These are phyloP conservation scores for Candolleomyces eurysporus DNA, from an alignment of 768 basidiomycete species.

Conservation along the genomic window DNA sequence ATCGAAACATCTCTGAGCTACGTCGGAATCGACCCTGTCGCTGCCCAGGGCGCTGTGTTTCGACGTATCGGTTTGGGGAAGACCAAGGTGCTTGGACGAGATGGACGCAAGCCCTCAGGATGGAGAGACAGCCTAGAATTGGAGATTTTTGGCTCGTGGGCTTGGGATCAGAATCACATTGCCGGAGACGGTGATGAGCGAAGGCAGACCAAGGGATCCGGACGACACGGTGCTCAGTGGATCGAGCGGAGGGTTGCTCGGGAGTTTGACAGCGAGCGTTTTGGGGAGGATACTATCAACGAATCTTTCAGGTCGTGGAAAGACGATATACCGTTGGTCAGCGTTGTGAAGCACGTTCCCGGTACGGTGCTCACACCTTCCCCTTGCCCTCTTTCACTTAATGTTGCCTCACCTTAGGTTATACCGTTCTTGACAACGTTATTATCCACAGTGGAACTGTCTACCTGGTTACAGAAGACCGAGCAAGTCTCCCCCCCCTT, in stretches of 20 bases:
- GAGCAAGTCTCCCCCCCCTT: conserved; percentile 56
- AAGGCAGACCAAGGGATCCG: conserved; percentile 39
- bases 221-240: conserved; percentile 47
- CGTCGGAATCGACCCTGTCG: conserved; percentile 43
- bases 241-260: conserved; percentile 28
- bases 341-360: conserved; percentile 60
- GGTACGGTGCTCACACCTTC: conserved; percentile 40
- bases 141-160: conserved; percentile 69
- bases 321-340: conserved; percentile 51
- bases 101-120: conserved; percentile 48
- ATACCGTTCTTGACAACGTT: conserved; percentile 82
- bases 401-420: conserved; percentile 46
- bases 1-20: conserved; percentile 61
- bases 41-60: conserved; percentile 36
- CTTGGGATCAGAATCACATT: conserved; percentile 59
- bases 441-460: conserved; percentile 70
- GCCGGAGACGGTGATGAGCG: conserved; percentile 54
- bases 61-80: conserved; percentile 38
- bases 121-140: conserved; percentile 60
- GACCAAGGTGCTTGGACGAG: conserved; percentile 34
- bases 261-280: conserved; percentile 21
- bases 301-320: conserved; percentile 59
- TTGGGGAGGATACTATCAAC: conserved; percentile 41
- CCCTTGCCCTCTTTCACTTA: conserved; percentile 1
- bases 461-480: conserved; percentile 71